phyloP scores from a whole-genome alignment of 495 filamentous ascomycete genomes.

The Friedmanniomyces endolithicus region DNA sequence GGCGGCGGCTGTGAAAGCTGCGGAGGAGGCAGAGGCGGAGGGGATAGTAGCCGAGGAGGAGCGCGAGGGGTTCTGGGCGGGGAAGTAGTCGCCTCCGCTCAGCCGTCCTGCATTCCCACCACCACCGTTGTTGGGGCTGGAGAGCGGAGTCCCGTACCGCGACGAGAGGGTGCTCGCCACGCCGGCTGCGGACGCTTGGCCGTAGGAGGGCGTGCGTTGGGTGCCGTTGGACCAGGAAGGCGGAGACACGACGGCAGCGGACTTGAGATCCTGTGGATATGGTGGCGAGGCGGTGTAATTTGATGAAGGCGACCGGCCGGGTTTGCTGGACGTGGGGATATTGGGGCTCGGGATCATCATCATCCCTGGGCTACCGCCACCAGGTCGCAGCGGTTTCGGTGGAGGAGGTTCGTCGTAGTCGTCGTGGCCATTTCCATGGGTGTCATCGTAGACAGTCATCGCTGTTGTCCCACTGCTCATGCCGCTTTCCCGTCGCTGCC shows the following conservation, averaged over 20 bases:
- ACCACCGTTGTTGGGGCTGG: neutral
- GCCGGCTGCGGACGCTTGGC: neutral
- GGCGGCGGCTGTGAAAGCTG: conserved; percentile 5
- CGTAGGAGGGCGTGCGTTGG: conserved; percentile 1
- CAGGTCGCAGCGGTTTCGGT: conserved; percentile 17
- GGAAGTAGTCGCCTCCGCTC: neutral
- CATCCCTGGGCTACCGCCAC: neutral
- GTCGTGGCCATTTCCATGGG: neutral
- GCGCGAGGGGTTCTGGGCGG: neutral
- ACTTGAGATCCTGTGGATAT: conserved; percentile 6
- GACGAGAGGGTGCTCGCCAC: neutral
- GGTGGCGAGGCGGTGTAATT: no score
- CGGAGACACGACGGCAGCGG: neutral
- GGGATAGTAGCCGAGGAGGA: conserved; percentile 11
- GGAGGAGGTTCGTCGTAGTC: conserved; percentile 15
- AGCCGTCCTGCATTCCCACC: neutral
- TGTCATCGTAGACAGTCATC: neutral
- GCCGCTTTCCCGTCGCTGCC: neutral
- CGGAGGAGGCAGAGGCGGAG: neutral
- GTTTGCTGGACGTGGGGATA: conserved; percentile 12
- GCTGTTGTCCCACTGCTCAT: neutral
- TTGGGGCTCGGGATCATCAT: conserved; percentile 4
- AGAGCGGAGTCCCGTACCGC: no score
- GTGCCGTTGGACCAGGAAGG: neutral
- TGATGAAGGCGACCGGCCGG: conserved; percentile 9